Evolutionary conservation across 768 basidiomycete species (phyloP).

Genomic region (Tricholoma sp.): DNA sequence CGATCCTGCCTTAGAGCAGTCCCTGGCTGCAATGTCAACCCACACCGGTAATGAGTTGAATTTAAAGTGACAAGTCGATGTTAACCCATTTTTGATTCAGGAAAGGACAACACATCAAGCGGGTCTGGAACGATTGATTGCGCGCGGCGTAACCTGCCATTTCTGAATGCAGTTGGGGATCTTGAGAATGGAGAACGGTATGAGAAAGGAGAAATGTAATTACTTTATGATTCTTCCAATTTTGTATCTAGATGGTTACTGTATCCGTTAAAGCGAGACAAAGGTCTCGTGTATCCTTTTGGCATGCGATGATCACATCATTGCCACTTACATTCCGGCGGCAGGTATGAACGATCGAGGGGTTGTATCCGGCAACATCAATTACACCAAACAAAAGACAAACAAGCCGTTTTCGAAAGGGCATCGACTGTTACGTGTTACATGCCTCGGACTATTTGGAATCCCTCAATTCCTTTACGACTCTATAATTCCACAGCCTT

Average conservation of each 20-base stretch:
- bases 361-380: neutral
- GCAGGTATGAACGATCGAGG: neutral
- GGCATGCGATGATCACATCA: neutral
- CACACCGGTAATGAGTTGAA: too few species aligned
- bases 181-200: constrained; percentile 2
- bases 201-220: too few species aligned
- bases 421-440: neutral
- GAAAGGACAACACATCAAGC: too few species aligned
- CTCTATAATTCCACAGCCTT: too few species aligned
- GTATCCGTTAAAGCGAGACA: neutral
- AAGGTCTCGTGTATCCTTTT: neutral
- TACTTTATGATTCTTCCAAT: neutral
- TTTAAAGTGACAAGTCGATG: too few species aligned
- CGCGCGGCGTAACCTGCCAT: constrained; percentile 22
- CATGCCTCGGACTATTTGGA: neutral
- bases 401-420: neutral
- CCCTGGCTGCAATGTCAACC: too few species aligned
- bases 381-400: neutral
- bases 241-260: neutral
- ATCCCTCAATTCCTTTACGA: too few species aligned
- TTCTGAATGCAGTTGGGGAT: constrained; percentile 19
- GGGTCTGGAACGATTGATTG: constrained; percentile 18
- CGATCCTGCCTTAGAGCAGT: too few species aligned
- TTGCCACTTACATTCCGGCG: neutral
- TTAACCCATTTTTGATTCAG: too few species aligned